Percentiles rank a stretch among this genome's conserved stretches.
Conservation (phyloP, 2,329 filamentous ascomycete genomes). For the Paecilomyces fulvus region DNA sequence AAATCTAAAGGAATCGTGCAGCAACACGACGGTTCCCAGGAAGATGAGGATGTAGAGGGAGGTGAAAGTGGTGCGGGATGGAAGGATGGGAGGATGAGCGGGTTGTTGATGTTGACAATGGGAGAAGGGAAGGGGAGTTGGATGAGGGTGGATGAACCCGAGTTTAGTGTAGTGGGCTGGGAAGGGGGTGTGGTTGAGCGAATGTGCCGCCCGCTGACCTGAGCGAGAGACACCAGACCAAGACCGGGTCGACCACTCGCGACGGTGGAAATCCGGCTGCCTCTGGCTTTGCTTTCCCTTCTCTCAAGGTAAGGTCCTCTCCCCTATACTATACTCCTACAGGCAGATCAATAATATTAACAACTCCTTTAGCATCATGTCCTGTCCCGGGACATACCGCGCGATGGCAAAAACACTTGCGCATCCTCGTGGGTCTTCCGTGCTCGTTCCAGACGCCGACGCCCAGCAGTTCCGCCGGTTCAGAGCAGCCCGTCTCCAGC, state of each 20-base stretch:
- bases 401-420: slow-evolving; percentile 5
- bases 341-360: neutral
- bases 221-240: too few relatives aligned
- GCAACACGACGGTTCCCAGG: slow-evolving; percentile 27
- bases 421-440: slow-evolving; percentile 3
- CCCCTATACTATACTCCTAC: neutral
- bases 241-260: neutral
- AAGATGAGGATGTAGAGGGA: slow-evolving; percentile 27
- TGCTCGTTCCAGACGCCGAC: neutral
- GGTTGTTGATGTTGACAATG: slow-evolving; percentile 20
- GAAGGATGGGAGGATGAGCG: slow-evolving; percentile 8
- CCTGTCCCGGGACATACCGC: neutral
- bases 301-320: too few relatives aligned
- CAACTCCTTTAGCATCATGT: neutral
- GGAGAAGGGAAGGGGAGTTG: slow-evolving; percentile 11
- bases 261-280: neutral
- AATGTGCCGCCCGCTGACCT: neutral
- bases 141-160: slow-evolving; percentile 12
- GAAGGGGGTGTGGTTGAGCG: slow-evolving; percentile 7
- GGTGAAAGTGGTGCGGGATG: slow-evolving; percentile 20
- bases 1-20: slow-evolving; percentile 22
- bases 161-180: slow-evolving; percentile 4
- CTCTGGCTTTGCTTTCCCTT: neutral
- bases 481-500: neutral
- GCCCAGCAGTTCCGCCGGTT: neutral